Evolutionary conservation across 495 filamentous ascomycete genomes (phyloP).

Genomic region (Penicillium paradoxum): DNA sequence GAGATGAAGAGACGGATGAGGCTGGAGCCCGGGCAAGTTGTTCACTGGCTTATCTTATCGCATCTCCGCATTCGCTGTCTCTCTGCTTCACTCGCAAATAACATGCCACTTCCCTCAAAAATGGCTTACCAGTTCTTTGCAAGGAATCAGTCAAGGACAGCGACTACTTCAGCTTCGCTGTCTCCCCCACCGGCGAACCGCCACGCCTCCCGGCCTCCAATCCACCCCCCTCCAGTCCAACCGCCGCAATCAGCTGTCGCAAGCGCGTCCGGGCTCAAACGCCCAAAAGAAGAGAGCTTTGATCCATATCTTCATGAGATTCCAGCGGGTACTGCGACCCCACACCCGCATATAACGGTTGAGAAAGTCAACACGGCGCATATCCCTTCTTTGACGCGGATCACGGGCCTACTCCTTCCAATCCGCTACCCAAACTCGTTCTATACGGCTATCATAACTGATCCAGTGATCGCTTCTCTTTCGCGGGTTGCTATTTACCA

Average conservation of each 20-base stretch:
- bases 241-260: constrained; percentile 19
- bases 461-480: constrained; percentile 60
- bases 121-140: constrained; percentile 44
- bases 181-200: constrained; percentile 3
- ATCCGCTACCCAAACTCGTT: constrained; percentile 84
- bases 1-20: constrained; percentile 7
- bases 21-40: constrained; percentile 17
- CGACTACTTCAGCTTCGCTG: constrained; percentile 24
- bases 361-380: constrained; percentile 54
- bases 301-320: constrained; percentile 33
- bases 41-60: constrained; percentile 39
- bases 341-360: constrained; percentile 48
- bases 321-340: constrained; percentile 26
- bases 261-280: constrained; percentile 23
- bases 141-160: constrained; percentile 29
- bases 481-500: constrained; percentile 75
- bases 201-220: constrained; percentile 24
- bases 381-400: constrained; percentile 69
- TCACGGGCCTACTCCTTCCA: constrained; percentile 79
- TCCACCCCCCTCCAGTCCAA: constrained; percentile 29
- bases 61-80: constrained; percentile 35
- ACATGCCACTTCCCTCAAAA: neutral
- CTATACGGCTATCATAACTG: constrained; percentile 70
- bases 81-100: neutral
- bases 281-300: constrained; percentile 24